Percentiles rank a stretch among this genome's conserved stretches.
phyloP scores from a whole-genome alignment of 805 yeast species.

The Cephaloascus albidus region DNA sequence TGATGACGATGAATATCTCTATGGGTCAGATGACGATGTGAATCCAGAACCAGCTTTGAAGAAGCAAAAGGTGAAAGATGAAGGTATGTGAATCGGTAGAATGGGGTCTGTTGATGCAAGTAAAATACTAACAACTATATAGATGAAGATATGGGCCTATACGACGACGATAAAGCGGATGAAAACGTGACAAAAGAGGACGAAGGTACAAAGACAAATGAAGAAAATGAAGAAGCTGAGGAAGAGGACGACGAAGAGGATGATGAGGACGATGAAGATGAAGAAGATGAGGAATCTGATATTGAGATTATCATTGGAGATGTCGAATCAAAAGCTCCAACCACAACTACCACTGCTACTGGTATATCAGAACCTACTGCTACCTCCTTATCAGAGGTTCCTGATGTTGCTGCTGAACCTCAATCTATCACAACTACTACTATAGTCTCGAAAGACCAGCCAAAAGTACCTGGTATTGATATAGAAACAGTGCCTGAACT shows the following conservation, averaged over 20 bases:
- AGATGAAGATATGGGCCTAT: constrained; percentile 22
- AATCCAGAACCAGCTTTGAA: constrained; percentile 14
- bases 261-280: constrained; percentile 35
- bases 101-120: background rate
- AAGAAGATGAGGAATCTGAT: constrained; percentile 52
- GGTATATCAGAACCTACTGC: constrained; percentile 2
- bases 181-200: constrained; percentile 9
- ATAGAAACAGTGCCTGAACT: constrained; percentile 64
- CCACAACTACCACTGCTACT: constrained; percentile 5
- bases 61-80: constrained; percentile 13
- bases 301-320: constrained; percentile 75
- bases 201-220: constrained; percentile 7
- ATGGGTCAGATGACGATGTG: constrained; percentile 42
- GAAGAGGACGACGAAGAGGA: constrained; percentile 24
- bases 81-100: background rate
- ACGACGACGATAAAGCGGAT: constrained; percentile 11
- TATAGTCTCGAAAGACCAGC: constrained; percentile 20
- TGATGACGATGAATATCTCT: constrained; percentile 63
- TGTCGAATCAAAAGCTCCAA: constrained; percentile 12
- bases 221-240: constrained; percentile 14
- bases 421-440: constrained; percentile 24
- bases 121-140: constrained; percentile 14
- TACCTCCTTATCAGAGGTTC: constrained; percentile 4
- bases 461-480: constrained; percentile 40
- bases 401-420: constrained; percentile 8